Conservation (phyloP, 495 filamentous ascomycete species). For the Tetracladium setigerum region DNA sequence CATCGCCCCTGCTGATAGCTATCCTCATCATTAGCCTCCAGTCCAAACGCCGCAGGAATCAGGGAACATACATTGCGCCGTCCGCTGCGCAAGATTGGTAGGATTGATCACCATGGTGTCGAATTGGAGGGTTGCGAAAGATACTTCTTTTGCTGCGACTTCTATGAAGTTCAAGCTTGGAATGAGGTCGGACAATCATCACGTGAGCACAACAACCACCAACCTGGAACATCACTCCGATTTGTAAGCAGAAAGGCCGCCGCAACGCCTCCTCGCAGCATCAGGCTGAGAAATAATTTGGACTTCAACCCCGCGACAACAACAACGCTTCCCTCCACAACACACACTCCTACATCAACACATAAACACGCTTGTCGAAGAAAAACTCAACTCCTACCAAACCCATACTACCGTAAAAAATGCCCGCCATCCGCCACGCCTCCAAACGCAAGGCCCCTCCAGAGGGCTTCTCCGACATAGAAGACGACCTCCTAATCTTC, state of each 20-base stretch:
- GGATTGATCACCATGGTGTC: conserved; percentile 72
- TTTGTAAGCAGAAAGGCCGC: too few relatives aligned
- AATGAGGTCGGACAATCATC: conserved; percentile 8
- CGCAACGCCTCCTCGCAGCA: background rate
- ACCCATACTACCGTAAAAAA: conserved; percentile 27
- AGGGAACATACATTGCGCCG: conserved; percentile 72
- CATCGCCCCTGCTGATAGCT: conserved; percentile 86
- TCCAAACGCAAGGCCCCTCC: conserved; percentile 86
- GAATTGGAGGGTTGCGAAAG: background rate
- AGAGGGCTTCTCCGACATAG: conserved; percentile 91
- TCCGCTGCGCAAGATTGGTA: conserved; percentile 83
- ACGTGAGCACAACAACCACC: too few relatives aligned
- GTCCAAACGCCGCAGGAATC: background rate
- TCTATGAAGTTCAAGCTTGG: conserved; percentile 9
- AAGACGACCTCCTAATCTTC: conserved; percentile 94
- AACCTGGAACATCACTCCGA: background rate
- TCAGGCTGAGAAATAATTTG: conserved; percentile 13
- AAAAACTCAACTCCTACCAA: conserved; percentile 8
- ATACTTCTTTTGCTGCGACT: background rate
- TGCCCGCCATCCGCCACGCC: conserved; percentile 78
- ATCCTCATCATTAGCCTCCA: conserved; percentile 12
- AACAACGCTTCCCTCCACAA: background rate
- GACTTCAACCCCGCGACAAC: conserved; percentile 9
- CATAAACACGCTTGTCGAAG: background rate
- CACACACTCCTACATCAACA: background rate